Percentiles rank a stretch among this genome's conserved stretches.
Evolutionary conservation across 345 rosid species (phyloP).

Genomic region (Citrus sinensis): DNA sequence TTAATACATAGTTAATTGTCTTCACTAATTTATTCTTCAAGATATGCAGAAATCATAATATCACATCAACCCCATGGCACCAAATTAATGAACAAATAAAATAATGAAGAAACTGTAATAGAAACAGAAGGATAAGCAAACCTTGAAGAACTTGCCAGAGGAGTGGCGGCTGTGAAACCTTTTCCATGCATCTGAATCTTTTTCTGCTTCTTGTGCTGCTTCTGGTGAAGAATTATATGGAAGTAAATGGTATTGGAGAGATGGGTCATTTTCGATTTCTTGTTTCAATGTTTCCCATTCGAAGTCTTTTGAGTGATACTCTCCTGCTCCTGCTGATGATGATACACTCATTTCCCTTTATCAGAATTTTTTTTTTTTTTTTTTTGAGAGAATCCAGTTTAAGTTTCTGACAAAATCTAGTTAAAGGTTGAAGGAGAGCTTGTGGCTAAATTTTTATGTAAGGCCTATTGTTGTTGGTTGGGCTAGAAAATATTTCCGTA

Average conservation of each 20-base stretch:
- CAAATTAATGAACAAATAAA: neutral
- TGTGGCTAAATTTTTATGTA: neutral
- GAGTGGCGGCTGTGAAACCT: slow-evolving; percentile 72
- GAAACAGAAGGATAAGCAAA: neutral
- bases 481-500: neutral
- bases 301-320: slow-evolving; percentile 83
- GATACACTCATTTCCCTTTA: slow-evolving; percentile 4
- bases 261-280: slow-evolving; percentile 55
- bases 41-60: neutral
- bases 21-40: too few relatives aligned
- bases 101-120: neutral
- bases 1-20: neutral
- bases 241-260: slow-evolving; percentile 51
- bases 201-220: neutral
- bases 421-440: neutral
- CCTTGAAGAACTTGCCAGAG: slow-evolving; percentile 93
- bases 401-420: neutral
- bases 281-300: slow-evolving; percentile 65
- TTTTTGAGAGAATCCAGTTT: neutral
- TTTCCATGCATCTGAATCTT: slow-evolving; percentile 60
- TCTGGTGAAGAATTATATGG: slow-evolving; percentile 28
- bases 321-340: slow-evolving; percentile 39
- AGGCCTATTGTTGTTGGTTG: neutral
- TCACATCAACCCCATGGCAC: neutral
- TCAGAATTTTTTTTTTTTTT: neutral